These are phyloP conservation scores for Diaporthe sp. DNA, from an alignment of 2,329 filamentous ascomycete genomes.

Conservation along the genomic window DNA sequence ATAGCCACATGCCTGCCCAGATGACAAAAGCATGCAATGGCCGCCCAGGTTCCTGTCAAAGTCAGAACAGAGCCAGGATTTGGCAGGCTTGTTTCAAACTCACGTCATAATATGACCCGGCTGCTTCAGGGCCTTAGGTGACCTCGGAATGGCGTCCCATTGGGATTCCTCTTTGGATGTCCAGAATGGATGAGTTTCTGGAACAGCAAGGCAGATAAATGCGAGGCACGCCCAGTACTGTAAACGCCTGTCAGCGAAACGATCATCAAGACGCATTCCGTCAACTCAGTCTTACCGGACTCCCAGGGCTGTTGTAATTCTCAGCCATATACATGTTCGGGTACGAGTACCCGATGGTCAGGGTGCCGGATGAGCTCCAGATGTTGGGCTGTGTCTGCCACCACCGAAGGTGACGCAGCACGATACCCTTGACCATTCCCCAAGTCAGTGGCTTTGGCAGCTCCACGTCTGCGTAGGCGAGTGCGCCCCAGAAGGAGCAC, in stretches of 20 bases:
- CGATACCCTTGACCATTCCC: constrained; percentile 83
- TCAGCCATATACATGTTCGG: constrained; percentile 84
- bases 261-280: neutral
- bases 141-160: constrained; percentile 66
- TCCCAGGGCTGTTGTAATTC: constrained; percentile 85
- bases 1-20: constrained; percentile 86
- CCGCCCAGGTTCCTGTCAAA: constrained; percentile 71
- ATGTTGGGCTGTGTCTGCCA: constrained; percentile 83
- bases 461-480: constrained; percentile 82
- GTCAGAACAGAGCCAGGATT: neutral
- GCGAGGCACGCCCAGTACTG: constrained; percentile 85
- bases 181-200: constrained; percentile 82
- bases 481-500: constrained; percentile 85
- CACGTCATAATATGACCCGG: constrained; percentile 79
- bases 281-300: constrained; percentile 58
- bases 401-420: constrained; percentile 82
- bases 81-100: constrained; percentile 18
- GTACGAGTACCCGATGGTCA: constrained; percentile 83
- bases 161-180: constrained; percentile 74
- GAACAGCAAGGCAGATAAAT: constrained; percentile 80
- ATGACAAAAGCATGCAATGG: constrained; percentile 81
- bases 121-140: constrained; percentile 71
- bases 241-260: constrained; percentile 35
- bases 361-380: constrained; percentile 80
- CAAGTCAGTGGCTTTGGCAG: constrained; percentile 79